These are phyloP conservation scores for Hypoxylon sp. DNA, from an alignment of 2,329 filamentous ascomycete species.

Conservation along the genomic window DNA sequence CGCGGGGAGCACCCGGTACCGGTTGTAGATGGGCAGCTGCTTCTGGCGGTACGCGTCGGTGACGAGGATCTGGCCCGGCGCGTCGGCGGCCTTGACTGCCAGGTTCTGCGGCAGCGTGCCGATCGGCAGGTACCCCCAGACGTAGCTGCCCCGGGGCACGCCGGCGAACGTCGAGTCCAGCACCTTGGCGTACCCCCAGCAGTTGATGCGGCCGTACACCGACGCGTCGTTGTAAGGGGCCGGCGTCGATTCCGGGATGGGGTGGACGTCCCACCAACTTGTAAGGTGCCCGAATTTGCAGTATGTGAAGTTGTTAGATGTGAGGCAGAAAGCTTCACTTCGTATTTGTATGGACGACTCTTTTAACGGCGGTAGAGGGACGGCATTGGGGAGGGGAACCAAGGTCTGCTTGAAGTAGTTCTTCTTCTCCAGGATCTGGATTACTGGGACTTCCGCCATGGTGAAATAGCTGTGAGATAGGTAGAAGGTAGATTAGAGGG, in stretches of 20 bases:
- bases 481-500: no score
- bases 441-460: slow-evolving; percentile 47
- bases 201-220: slow-evolving; percentile 60
- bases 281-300: slow-evolving; percentile 47
- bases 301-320: slow-evolving; percentile 54
- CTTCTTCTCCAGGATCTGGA: slow-evolving; percentile 50
- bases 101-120: slow-evolving; percentile 54
- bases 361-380: slow-evolving; percentile 44
- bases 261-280: slow-evolving; percentile 59
- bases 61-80: slow-evolving; percentile 53
- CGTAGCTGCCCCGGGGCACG: slow-evolving; percentile 50
- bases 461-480: slow-evolving; percentile 3
- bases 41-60: slow-evolving; percentile 52
- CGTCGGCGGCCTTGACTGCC: slow-evolving; percentile 46
- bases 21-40: slow-evolving; percentile 60
- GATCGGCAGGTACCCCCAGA: slow-evolving; percentile 60
- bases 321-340: slow-evolving; percentile 48
- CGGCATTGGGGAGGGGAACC: slow-evolving; percentile 42
- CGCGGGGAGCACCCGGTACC: slow-evolving; percentile 48
- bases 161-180: slow-evolving; percentile 54
- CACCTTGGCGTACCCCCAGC: slow-evolving; percentile 61
- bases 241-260: slow-evolving; percentile 52
- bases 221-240: slow-evolving; percentile 52
- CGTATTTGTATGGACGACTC: slow-evolving; percentile 50
- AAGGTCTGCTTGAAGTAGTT: slow-evolving; percentile 48